Conservation (phyloP, 306 rosid genomes). For the Spatholobus suberectus region DNA sequence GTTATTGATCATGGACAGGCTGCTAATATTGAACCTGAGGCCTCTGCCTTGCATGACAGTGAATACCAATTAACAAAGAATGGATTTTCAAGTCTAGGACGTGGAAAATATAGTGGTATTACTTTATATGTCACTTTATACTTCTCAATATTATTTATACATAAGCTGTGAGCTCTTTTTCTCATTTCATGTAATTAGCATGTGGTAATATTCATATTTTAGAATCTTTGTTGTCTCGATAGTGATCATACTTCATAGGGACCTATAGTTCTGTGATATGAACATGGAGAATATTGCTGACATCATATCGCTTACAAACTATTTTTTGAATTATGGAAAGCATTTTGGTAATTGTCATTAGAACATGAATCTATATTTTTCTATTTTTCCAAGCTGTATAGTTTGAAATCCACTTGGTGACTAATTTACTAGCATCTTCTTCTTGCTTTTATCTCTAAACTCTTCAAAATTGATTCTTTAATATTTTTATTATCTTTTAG, state of each 20-base stretch:
- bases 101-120: conserved; percentile 89
- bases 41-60: conserved; percentile 71
- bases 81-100: conserved; percentile 77
- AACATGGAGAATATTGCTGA: conserved; percentile 35
- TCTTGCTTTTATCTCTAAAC: not conserved
- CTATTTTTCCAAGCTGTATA: not conserved
- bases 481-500: conserved; percentile 7
- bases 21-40: conserved; percentile 86
- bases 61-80: conserved; percentile 85
- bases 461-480: not conserved
- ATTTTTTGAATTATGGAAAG: conserved; percentile 13
- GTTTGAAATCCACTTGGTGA: conserved; percentile 4
- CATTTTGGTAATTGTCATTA: conserved; percentile 1
- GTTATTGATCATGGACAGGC: conserved; percentile 68
- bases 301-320: conserved; percentile 26
- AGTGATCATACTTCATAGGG: conserved; percentile 13
- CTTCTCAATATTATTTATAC: conserved; percentile 21
- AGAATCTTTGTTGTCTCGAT: conserved; percentile 20
- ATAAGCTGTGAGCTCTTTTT: conserved; percentile 11
- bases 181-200: conserved; percentile 11
- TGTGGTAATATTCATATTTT: not conserved
- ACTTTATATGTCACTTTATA: conserved; percentile 28
- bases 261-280: conserved; percentile 40
- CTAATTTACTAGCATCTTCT: not conserved
- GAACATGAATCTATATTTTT: not conserved